Evolutionary conservation across 116 monocot genomes (phyloP), one percentile per base, ranked within the genome.

Genomic region (Cymodocea nodosa): DNA sequence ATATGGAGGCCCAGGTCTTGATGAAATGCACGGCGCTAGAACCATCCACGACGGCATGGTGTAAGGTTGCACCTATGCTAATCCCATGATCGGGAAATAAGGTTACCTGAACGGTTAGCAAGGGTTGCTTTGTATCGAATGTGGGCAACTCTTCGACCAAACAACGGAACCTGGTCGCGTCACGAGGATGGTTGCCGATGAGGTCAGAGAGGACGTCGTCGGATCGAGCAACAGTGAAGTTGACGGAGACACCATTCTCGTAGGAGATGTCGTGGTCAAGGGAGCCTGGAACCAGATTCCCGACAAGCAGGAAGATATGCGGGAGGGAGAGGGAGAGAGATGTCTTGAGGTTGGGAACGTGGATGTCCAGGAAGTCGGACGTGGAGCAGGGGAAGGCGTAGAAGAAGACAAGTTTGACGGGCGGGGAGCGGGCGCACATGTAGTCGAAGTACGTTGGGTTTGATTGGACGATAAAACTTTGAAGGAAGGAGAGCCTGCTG

Each of bases 381-480:
- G 73, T 70, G 15, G 80, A 59, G 68, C 51, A 52, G 23, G 70
- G 68, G 72, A 71, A 66, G 18, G 53, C 44, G 62, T 81, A 84
- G 58, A 84, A 68, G 81, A 84, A 77, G 59, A 87, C 67, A 30
- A 81, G 78, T 57, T 81, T 62, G 1, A 81, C 81, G 0, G 80
- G 76, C 60, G 50, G 52, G 15, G 60, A 23, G 10, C 48, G 15
- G 4, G 78, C 44, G 70, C 71, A 83, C 6, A 81, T 1, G 18
- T 71, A 6, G 71, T 87, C 87, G 64, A 87, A 78, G 71, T 65
- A 78, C 37, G 73, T 83, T n/a, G n/a, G n/a, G n/a, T n/a, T n/a
- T n/a, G n/a, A n/a, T n/a, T n/a, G n/a, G n/a, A n/a, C n/a, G n/a
- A n/a, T n/a, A n/a, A n/a, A n/a, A n/a, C n/a, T n/a, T n/a, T n/a